These are phyloP conservation scores for Pythium brachiatum DNA, from an alignment of 352 stramenopile species.

Conservation along the genomic window DNA sequence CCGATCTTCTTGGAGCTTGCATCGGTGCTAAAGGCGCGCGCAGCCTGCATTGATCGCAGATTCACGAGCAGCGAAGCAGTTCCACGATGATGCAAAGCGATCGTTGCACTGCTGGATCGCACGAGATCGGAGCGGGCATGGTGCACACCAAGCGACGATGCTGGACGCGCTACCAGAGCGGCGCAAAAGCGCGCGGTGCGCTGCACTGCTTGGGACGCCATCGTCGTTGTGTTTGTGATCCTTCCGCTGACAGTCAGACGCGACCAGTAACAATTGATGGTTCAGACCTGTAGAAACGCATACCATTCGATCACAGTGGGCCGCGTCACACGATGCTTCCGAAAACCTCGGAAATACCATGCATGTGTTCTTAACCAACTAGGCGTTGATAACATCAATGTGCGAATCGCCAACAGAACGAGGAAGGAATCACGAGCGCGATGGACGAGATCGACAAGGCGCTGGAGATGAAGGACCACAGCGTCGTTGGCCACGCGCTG, in stretches of 20 bases:
- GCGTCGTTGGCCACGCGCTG: background rate
- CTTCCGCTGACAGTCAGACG: constrained; percentile 11
- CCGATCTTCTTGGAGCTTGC: constrained; percentile 41
- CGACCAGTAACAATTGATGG: constrained; percentile 14
- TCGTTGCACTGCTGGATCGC: background rate
- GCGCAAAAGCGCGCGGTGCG: constrained; percentile 14
- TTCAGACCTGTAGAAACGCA: constrained; percentile 14
- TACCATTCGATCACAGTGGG: constrained; percentile 5
- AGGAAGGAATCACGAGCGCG: background rate
- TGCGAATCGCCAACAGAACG: background rate
- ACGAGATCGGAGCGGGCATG: background rate
- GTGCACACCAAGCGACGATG: background rate
- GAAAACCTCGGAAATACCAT: background rate
- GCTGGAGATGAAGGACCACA: constrained; percentile 19
- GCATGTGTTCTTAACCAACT: background rate
- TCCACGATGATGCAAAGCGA: background rate
- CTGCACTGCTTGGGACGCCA: constrained; percentile 10
- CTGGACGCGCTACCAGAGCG: background rate
- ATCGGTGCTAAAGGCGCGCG: constrained; percentile 12
- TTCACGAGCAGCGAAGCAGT: background rate
- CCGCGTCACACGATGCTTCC: background rate
- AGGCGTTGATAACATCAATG: background rate
- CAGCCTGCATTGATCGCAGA: constrained; percentile 6
- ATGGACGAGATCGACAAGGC: constrained; percentile 26
- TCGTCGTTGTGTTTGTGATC: constrained; percentile 3